Percentiles rank a stretch among this genome's conserved stretches.
Conservation (phyloP, 75 land plant species). For the Selaginella tamariscina region DNA sequence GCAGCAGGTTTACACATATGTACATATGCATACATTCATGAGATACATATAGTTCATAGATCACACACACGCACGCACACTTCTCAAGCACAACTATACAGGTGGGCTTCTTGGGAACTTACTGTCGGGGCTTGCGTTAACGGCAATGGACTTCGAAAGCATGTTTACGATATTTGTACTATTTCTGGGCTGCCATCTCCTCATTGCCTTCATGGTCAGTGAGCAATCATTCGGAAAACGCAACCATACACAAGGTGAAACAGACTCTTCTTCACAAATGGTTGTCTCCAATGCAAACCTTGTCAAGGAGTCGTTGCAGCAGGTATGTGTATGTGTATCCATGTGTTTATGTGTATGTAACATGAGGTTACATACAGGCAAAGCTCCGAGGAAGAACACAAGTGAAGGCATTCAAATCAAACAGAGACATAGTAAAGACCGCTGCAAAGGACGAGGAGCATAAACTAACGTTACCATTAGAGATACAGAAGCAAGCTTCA, state of each 20-base stretch:
- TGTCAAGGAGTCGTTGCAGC: no score
- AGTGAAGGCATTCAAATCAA: background rate
- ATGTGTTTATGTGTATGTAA: no score
- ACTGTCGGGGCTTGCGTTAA: conserved; percentile 44
- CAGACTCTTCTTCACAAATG: no score
- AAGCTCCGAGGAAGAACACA: background rate
- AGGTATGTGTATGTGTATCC: no score
- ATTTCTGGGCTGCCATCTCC: conserved; percentile 21
- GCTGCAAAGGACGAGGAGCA: background rate
- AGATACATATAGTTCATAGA: no score
- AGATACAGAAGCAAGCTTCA: background rate
- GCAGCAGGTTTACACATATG: no score
- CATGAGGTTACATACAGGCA: no score
- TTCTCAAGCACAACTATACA: no score
- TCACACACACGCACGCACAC: no score
- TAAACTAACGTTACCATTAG: background rate
- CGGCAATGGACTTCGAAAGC: conserved; percentile 23
- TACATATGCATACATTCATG: no score
- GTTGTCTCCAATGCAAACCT: no score
- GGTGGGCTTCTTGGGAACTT: conserved; percentile 73
- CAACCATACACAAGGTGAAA: no score
- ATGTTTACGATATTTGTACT: conserved; percentile 53
- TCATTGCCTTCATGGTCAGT: background rate
- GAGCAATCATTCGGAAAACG: background rate
- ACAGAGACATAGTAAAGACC: conserved; percentile 6